A percentile compares a stretch with the other conserved stretches of the same genome.
phyloP scores from a whole-genome alignment of 2,329 filamentous ascomycete species.

The Myriosclerotinia scirpicola region DNA sequence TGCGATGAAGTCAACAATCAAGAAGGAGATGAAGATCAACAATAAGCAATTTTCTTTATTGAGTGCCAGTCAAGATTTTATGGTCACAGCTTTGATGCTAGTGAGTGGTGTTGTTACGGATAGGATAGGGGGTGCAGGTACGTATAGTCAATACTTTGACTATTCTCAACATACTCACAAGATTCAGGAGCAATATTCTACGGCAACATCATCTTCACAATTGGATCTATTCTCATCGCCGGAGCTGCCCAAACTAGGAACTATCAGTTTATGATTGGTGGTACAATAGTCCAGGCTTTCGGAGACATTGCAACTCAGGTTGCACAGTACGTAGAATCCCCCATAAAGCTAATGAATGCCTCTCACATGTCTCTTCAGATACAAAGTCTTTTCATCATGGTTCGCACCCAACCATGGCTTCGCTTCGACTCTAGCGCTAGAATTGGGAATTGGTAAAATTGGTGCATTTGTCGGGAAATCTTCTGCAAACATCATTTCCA shows the following conservation, averaged over 20 bases:
- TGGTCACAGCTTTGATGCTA: constrained; percentile 57
- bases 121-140: constrained; percentile 57
- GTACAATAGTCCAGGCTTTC: constrained; percentile 46
- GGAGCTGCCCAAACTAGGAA: constrained; percentile 56
- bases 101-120: constrained; percentile 57
- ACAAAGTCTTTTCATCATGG: constrained; percentile 65
- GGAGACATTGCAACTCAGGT: constrained; percentile 65
- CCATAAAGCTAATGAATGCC: neutral
- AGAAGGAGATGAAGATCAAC: constrained; percentile 59
- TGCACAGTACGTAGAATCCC: constrained; percentile 46
- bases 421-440: constrained; percentile 60
- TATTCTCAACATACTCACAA: neutral
- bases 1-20: constrained; percentile 61
- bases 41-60: constrained; percentile 60
- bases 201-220: constrained; percentile 59
- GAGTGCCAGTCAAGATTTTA: constrained; percentile 61
- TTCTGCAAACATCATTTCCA: constrained; percentile 49
- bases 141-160: neutral
- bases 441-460: constrained; percentile 60
- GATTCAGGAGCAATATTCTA: constrained; percentile 50
- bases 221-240: constrained; percentile 59
- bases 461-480: constrained; percentile 61
- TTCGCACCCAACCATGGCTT: constrained; percentile 62
- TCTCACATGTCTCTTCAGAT: constrained; percentile 37
- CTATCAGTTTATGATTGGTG: constrained; percentile 61